Evolutionary conservation across 345 rosid genomes (phyloP), one percentile per base, ranked within the genome.

Genomic region (Erucastrum elatum): DNA sequence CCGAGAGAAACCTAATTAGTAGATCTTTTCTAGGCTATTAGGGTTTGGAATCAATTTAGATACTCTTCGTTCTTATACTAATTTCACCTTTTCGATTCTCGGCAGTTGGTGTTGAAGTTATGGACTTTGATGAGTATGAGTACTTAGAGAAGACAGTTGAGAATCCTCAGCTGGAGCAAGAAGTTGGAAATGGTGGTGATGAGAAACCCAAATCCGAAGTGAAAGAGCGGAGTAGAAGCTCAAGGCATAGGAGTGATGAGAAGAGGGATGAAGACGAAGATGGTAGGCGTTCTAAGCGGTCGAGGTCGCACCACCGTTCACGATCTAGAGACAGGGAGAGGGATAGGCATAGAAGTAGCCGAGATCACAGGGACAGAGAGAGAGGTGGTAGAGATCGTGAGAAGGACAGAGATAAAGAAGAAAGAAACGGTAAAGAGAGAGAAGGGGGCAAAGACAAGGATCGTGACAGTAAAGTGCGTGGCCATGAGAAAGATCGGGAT

Each of bases 91-190:
- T 68, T 27, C 37, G 5, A 2, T 62, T 74, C n/a, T 41, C 8
- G 37, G 82, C 7, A 53, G 63, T 29, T 69, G 59, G 69, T 21
- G 37, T 75, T 74, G 59, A 75, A 64, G 78, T 74, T 66, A 90
- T 92, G 96, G 98, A 94, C 67, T 94, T 92, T 77, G 99, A 95
- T 82, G 99, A 93, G 87, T 93, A 93, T 65, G 98, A 95, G 35
- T 95, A 95, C 85, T 77, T 93, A 77, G 99, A 95, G 88, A 91
- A 89, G 76, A 86, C 84, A 0, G 98, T 95, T 81, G 99, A 95
- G 49, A 93, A 91, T 74, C 90, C 92, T 5, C 88, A 86, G 66
- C 75, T 79, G 1, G 78, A 76, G 59, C 86, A 82, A 70, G 94
- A 85, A 71, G 53, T 73, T 78, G 86, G 56, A 3, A 94, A 90